Percentiles rank a stretch among this genome's conserved stretches.
Evolutionary conservation across 352 stramenopile species (phyloP).

Genomic region (Pythium coloratum): DNA sequence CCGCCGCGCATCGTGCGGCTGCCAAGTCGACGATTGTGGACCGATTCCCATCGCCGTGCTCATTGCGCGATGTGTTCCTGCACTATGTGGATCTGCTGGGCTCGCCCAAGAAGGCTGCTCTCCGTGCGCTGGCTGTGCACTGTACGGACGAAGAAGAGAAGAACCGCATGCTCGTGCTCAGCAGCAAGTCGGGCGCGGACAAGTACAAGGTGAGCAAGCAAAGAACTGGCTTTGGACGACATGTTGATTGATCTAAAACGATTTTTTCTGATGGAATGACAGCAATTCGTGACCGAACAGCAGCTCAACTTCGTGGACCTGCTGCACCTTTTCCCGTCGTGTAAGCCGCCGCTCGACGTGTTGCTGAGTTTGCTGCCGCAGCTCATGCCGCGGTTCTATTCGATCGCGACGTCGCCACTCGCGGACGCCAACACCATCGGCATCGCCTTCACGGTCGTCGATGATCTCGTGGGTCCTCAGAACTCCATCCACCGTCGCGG

Average conservation of each 20-base stretch:
- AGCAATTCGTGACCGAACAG: conserved; percentile 87
- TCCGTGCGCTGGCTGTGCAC: conserved; percentile 66
- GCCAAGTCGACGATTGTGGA: conserved; percentile 24
- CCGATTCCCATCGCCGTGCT: conserved; percentile 56
- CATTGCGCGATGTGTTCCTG: conserved; percentile 73
- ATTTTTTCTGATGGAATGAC: conserved; percentile 20
- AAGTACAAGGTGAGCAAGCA: conserved; percentile 67
- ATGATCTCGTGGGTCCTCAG: conserved; percentile 62
- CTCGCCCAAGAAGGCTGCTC: conserved; percentile 71
- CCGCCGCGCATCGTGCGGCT: not conserved
- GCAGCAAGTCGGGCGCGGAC: conserved; percentile 62
- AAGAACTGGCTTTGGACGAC: not conserved
- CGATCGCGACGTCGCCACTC: conserved; percentile 92
- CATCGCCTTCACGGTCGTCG: conserved; percentile 92
- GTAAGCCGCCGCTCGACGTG: conserved; percentile 81
- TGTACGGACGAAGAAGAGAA: conserved; percentile 65
- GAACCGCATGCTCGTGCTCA: conserved; percentile 60
- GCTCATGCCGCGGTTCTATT: conserved; percentile 95
- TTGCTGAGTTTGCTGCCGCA: conserved; percentile 86
- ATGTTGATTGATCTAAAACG: not conserved
- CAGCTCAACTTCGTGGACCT: conserved; percentile 90
- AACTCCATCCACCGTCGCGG: conserved; percentile 41
- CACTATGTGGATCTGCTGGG: conserved; percentile 84
- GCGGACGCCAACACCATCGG: conserved; percentile 56
- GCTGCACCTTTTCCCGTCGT: conserved; percentile 92